These are phyloP conservation scores for Dujonia santamariae DNA, from an alignment of 1,139 yeast species.

Conservation along the genomic window DNA sequence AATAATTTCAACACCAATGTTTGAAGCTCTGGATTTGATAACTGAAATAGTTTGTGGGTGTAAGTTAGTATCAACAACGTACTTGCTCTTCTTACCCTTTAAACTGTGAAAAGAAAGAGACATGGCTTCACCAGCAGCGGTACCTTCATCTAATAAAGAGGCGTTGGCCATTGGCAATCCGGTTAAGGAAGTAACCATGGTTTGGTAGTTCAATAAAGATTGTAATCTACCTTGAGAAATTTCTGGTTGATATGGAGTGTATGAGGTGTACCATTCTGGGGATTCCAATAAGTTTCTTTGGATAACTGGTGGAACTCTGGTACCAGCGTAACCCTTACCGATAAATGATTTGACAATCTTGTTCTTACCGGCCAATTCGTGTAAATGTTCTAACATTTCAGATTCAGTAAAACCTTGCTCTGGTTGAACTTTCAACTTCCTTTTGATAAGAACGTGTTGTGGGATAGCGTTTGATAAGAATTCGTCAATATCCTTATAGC, in stretches of 20 bases:
- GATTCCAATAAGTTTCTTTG: constrained; percentile 88
- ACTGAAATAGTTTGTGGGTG: constrained; percentile 89
- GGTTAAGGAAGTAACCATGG: constrained; percentile 82
- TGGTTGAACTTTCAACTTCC: constrained; percentile 64
- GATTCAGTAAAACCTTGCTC: constrained; percentile 75
- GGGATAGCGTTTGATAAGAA: constrained; percentile 80
- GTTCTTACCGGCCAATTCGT: constrained; percentile 71
- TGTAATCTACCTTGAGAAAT: constrained; percentile 95
- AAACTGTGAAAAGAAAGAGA: constrained; percentile 68
- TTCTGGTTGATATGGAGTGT: constrained; percentile 98
- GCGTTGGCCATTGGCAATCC: constrained; percentile 94
- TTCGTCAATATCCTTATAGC: constrained; percentile 63
- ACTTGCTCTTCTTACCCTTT: constrained; percentile 65
- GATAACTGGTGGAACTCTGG: constrained; percentile 85
- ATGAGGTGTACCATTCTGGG: constrained; percentile 98
- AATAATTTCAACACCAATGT: constrained; percentile 65
- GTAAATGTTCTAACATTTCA: constrained; percentile 70
- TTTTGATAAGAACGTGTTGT: constrained; percentile 62
- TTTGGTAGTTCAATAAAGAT: constrained; percentile 85
- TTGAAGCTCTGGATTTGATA: constrained; percentile 71
- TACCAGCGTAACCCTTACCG: constrained; percentile 94
- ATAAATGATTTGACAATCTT: constrained; percentile 69
- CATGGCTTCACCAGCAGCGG: constrained; percentile 99
- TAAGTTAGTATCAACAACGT: constrained; percentile 70
- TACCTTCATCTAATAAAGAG: constrained; percentile 90